These are phyloP conservation scores for Prunus fruticosa DNA, from an alignment of 306 rosid species.

Conservation along the genomic window DNA sequence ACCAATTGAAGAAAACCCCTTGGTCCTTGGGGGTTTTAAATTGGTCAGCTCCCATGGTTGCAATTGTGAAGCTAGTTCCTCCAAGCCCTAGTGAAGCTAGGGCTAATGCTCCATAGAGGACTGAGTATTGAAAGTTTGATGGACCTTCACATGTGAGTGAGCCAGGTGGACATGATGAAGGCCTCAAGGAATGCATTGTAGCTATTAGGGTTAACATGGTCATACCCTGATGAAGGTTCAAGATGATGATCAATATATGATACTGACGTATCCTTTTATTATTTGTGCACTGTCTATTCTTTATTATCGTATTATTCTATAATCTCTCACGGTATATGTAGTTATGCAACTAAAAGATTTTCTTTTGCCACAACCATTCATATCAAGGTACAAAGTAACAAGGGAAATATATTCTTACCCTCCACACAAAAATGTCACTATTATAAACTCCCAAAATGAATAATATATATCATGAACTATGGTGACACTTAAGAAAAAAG, in stretches of 20 bases:
- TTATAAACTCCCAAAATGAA: no score
- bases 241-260: not conserved
- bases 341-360: no score
- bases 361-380: no score
- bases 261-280: no score
- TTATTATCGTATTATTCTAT: no score
- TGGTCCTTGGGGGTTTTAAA: slow-evolving; percentile 21
- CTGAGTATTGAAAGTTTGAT: slow-evolving; percentile 30
- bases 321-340: no score
- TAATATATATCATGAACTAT: no score
- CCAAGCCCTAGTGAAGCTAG: slow-evolving; percentile 35
- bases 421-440: no score
- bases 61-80: slow-evolving; percentile 41
- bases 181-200: slow-evolving; percentile 26
- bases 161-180: slow-evolving; percentile 17
- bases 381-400: no score
- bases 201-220: slow-evolving; percentile 27
- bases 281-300: no score
- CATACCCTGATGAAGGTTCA: slow-evolving; percentile 27
- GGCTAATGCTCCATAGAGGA: slow-evolving; percentile 25
- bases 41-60: slow-evolving; percentile 44
- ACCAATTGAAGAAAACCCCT: slow-evolving; percentile 39
- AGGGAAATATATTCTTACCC: no score
- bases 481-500: no score
- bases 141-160: slow-evolving; percentile 20